A percentile compares a stretch with the other conserved stretches of the same genome.
Conservation (phyloP, 2,329 filamentous ascomycete genomes). For the Davidsoniella neocaledoniae region DNA sequence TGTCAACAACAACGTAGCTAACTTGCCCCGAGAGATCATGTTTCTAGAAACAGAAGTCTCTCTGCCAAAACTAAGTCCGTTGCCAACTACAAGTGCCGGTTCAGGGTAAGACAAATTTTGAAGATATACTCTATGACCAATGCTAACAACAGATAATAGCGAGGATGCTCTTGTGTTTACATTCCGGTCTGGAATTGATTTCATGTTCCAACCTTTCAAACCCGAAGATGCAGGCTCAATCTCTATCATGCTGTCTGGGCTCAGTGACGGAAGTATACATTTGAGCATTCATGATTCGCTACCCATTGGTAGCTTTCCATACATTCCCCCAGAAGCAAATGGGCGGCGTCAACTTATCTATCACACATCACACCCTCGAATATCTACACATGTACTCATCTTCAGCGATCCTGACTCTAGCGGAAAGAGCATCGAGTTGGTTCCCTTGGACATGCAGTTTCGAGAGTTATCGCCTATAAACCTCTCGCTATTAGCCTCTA, state of each 20-base stretch:
- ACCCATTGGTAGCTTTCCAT: conserved; percentile 50
- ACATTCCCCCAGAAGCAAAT: conserved; percentile 18
- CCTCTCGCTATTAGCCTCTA: conserved; percentile 68
- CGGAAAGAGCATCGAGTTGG: conserved; percentile 35
- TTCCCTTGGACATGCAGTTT: conserved; percentile 72
- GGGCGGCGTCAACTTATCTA: conserved; percentile 25
- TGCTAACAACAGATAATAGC: conserved; percentile 14
- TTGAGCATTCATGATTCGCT: conserved; percentile 78
- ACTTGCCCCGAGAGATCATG: conserved; percentile 57
- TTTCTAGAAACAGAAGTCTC: conserved; percentile 61
- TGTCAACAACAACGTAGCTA: conserved; percentile 16
- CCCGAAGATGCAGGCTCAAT: conserved; percentile 55
- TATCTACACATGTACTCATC: conserved; percentile 62
- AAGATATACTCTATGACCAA: background rate
- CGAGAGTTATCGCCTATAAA: conserved; percentile 63
- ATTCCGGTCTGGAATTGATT: conserved; percentile 50
- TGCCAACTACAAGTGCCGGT: conserved; percentile 45
- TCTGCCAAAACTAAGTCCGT: conserved; percentile 57
- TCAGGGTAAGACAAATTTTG: conserved; percentile 34
- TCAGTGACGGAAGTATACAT: conserved; percentile 53
- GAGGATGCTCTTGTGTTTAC: conserved; percentile 50
- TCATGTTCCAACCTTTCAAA: conserved; percentile 46
- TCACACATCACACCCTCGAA: conserved; percentile 56
- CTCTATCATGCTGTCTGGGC: conserved; percentile 62
- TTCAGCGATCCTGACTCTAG: conserved; percentile 24